phyloP scores from a whole-genome alignment of 495 filamentous ascomycete species.

The Neurospora sp. region DNA sequence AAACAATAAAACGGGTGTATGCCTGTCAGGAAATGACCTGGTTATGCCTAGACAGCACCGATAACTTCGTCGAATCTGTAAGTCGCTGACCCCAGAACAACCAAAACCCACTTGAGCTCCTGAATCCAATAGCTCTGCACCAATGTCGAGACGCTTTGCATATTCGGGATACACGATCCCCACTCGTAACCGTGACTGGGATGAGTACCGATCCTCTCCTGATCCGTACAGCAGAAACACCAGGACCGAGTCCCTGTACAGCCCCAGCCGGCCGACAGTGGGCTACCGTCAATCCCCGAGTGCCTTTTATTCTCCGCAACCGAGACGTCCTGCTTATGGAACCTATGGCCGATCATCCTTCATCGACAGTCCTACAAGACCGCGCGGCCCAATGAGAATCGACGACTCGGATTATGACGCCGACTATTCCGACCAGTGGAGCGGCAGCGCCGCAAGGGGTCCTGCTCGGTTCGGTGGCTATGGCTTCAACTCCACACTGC shows the following conservation, averaged over 20 bases:
- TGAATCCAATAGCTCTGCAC: rapidly evolving
- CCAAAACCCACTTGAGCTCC: not conserved
- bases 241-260: not conserved
- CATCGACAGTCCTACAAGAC: not conserved
- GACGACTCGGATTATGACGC: not conserved
- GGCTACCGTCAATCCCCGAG: not conserved
- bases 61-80: not conserved
- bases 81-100: not conserved
- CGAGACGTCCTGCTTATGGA: not conserved
- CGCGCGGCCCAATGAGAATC: not conserved
- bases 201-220: not conserved
- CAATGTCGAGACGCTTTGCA: not conserved
- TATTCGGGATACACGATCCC: not conserved
- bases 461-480: not conserved
- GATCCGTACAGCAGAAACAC: not conserved
- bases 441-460: not conserved
- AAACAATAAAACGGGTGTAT: not conserved
- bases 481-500: not conserved
- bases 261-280: not conserved
- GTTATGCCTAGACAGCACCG: not conserved
- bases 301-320: not conserved
- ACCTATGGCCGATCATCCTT: not conserved
- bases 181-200: not conserved
- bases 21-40: not conserved
- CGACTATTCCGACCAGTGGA: not conserved